phyloP scores from a whole-genome alignment of 257 asterid species.

The Solanum sejunctum region DNA sequence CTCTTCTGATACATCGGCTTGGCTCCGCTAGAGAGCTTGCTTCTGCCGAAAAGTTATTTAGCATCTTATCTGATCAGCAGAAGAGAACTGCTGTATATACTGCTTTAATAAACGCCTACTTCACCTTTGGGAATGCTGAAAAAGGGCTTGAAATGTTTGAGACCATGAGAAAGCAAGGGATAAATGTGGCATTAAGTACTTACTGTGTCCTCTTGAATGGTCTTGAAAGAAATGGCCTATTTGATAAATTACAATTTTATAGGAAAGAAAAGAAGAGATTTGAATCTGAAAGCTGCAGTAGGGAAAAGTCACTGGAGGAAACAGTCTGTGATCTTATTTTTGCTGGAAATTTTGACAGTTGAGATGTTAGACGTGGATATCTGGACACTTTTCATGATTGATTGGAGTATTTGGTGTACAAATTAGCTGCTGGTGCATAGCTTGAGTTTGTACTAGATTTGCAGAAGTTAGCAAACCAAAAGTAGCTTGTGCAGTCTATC shows the following conservation, averaged over 20 bases:
- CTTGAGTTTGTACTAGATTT: neutral
- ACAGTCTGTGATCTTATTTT: constrained; percentile 59
- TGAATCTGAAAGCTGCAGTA: constrained; percentile 16
- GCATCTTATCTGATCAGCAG: constrained; percentile 45
- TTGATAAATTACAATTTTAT: constrained; percentile 28
- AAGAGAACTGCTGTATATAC: constrained; percentile 62
- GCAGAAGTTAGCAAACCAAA: neutral
- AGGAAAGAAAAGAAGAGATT: constrained; percentile 46
- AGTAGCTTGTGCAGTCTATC: neutral
- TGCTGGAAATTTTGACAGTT: constrained; percentile 19
- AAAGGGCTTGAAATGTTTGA: constrained; percentile 49
- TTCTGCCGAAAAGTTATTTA: constrained; percentile 49
- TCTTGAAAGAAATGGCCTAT: constrained; percentile 46
- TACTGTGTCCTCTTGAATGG: constrained; percentile 46
- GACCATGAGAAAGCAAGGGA: constrained; percentile 40
- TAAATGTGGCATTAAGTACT: constrained; percentile 43
- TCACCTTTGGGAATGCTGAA: constrained; percentile 39
- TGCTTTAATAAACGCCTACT: constrained; percentile 50
- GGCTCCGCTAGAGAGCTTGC: constrained; percentile 40
- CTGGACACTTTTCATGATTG: neutral
- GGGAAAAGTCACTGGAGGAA: constrained; percentile 33
- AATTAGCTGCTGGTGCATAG: neutral
- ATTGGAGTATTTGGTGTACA: neutral
- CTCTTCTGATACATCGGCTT: constrained; percentile 56
- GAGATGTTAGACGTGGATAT: neutral